Evolutionary conservation across 176 grass and related monocot species (phyloP), one percentile per base, ranked within the genome.

Genomic region (Oryza coarctata): DNA sequence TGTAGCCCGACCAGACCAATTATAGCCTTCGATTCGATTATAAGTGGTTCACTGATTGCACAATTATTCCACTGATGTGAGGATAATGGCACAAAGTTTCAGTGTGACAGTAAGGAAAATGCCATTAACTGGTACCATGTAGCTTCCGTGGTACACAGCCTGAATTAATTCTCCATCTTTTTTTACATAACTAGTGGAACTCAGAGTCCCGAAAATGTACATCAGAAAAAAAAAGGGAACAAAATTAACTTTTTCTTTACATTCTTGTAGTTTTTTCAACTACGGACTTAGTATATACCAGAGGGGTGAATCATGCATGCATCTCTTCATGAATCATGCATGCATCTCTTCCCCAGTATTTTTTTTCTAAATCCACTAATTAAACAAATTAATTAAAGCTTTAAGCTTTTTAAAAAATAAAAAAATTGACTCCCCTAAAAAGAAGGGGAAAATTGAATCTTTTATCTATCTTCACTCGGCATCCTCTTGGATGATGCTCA

Each of bases 401-500:
- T 60, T 60, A 74, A 66, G 65, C 38, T 55, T 44, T 27, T 64
- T 3, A 32, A 68, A 50, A 35, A 22, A 77, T 10, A 65, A 28
- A 61, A 57, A 25, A 31, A 64, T n/a, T n/a, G 57, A 17, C 35
- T 25, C 47, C 58, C 49, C 50, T 8, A 45, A 40, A 68, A 55
- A 18, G 63, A 8, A 58, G 55, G 2, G 6, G 4, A 47, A 76
- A 35, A 50, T 12, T 1, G 41, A 80, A 18, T 23, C 63, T 55
- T n/a, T 15, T 52, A 45, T 30, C 32, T 58, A 5, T 9, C 12
- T 74, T 69, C 55, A 77, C 18, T 88, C 86, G 33, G 65, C 64
- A 38, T 63, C 79, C 71, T 88, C 92, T 81, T 71, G 61, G 20
- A 94, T 89, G 23, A 78, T 83, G 45, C 86, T 90, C 40, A 91